phyloP scores from a whole-genome alignment of 257 asterid genomes.

The Petrea volubilis region DNA sequence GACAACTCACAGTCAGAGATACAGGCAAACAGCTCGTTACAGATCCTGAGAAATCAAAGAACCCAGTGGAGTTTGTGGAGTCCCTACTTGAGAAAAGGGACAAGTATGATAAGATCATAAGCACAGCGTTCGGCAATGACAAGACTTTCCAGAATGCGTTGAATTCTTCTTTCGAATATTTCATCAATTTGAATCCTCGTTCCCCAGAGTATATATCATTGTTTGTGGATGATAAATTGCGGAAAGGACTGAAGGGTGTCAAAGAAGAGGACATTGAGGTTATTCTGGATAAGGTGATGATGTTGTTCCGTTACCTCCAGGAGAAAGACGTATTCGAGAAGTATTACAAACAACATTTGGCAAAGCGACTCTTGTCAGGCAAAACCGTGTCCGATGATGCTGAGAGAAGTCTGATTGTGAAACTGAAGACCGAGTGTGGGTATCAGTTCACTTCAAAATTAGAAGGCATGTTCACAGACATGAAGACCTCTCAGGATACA shows the following conservation, averaged over 20 bases:
- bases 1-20: slow-evolving; percentile 82
- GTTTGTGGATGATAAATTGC: slow-evolving; percentile 60
- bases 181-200: slow-evolving; percentile 58
- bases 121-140: slow-evolving; percentile 51
- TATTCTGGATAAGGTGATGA: slow-evolving; percentile 66
- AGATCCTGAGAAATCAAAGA: slow-evolving; percentile 82
- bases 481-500: slow-evolving; percentile 68
- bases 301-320: slow-evolving; percentile 63
- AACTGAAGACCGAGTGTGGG: slow-evolving; percentile 71
- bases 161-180: slow-evolving; percentile 59
- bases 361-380: slow-evolving; percentile 60
- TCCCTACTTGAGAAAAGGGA: slow-evolving; percentile 58
- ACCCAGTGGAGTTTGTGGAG: slow-evolving; percentile 79
- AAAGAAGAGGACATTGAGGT: slow-evolving; percentile 61
- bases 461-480: slow-evolving; percentile 76
- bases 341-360: slow-evolving; percentile 68
- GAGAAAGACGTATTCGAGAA: slow-evolving; percentile 74
- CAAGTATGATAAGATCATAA: slow-evolving; percentile 55
- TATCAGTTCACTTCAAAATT: slow-evolving; percentile 67
- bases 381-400: slow-evolving; percentile 65
- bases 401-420: slow-evolving; percentile 62
- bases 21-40: slow-evolving; percentile 84
- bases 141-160: slow-evolving; percentile 65
- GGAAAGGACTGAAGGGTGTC: slow-evolving; percentile 60
- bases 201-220: slow-evolving; percentile 66